These are phyloP conservation scores for Hymenoscyphus occultus DNA, from an alignment of 2,329 filamentous ascomycete species.

Conservation along the genomic window DNA sequence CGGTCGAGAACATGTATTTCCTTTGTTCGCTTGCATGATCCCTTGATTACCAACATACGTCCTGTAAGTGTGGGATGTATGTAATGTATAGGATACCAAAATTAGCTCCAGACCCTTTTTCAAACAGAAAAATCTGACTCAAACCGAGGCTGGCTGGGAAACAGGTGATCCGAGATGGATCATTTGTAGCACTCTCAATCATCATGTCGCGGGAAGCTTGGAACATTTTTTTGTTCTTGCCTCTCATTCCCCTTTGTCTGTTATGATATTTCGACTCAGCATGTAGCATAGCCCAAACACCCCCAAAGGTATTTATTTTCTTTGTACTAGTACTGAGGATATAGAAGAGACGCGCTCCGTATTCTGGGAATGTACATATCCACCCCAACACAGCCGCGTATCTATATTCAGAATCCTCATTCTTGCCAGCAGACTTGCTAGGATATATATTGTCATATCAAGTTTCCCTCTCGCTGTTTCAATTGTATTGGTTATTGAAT, in stretches of 20 bases:
- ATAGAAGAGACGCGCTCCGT: background rate
- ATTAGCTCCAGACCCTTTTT: background rate
- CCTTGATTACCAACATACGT: background rate
- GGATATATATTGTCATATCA: background rate
- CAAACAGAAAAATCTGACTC: background rate
- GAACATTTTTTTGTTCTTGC: background rate
- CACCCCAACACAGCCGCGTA: background rate
- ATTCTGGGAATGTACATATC: constrained; percentile 6
- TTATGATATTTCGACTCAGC: background rate
- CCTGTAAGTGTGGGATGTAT: background rate
- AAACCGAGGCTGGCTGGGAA: constrained; percentile 1
- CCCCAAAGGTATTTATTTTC: constrained; percentile 4
- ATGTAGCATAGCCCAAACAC: constrained; percentile 10
- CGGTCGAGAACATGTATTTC: constrained; percentile 7
- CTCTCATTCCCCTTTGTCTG: constrained; percentile 13
- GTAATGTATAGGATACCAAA: background rate
- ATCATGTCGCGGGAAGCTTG: constrained; percentile 12
- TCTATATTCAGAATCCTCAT: constrained; percentile 1
- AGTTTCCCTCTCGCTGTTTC: background rate
- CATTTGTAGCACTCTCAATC: constrained; percentile 11
- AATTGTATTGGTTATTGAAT: background rate
- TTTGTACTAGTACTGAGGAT: constrained; percentile 14
- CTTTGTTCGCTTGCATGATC: constrained; percentile 1
- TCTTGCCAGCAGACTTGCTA: background rate
- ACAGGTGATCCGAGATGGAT: constrained; percentile 7